phyloP scores from a whole-genome alignment of 1,284 basidiomycete genomes.

The Ceratorhiza oryzae-sativae region DNA sequence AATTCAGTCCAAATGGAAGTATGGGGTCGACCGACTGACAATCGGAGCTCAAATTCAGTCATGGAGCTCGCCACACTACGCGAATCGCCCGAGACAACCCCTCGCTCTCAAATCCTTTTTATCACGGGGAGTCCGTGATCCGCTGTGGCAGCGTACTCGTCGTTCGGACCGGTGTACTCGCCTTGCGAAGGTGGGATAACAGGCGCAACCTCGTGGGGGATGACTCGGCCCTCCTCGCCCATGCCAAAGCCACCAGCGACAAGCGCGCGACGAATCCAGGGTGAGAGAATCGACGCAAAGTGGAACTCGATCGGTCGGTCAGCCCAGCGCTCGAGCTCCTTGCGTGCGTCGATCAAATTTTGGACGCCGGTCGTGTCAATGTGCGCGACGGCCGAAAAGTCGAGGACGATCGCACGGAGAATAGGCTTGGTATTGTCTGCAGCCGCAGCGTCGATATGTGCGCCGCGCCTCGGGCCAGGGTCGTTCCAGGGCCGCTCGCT shows the following conservation, averaged over 20 bases:
- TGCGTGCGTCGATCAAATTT: conserved; percentile 87
- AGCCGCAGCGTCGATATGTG: conserved; percentile 54
- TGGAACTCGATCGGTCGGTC: conserved; percentile 87
- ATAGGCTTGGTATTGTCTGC: conserved; percentile 68
- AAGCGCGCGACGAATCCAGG: conserved; percentile 92
- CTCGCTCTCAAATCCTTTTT: conserved; percentile 52
- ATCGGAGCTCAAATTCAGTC: conserved; percentile 51
- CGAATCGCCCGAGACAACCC: conserved; percentile 39
- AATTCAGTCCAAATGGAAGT: conserved; percentile 84
- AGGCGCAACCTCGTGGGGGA: conserved; percentile 71
- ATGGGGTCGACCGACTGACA: conserved; percentile 70
- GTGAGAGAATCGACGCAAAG: conserved; percentile 87
- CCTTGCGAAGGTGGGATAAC: conserved; percentile 65
- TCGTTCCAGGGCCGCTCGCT: conserved; percentile 94
- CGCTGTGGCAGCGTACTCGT: conserved; percentile 42
- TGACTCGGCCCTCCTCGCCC: conserved; percentile 56
- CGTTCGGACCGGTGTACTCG: conserved; percentile 36
- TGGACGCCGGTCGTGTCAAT: conserved; percentile 91
- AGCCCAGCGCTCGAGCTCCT: conserved; percentile 87
- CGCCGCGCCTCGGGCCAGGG: conserved; percentile 61
- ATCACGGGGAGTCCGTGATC: conserved; percentile 33
- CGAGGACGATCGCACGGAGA: conserved; percentile 87
- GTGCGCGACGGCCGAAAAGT: conserved; percentile 86
- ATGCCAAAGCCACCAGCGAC: conserved; percentile 86
- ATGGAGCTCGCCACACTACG: conserved; percentile 39